Evolutionary conservation across 139 green algal species (phyloP), one percentile per base, ranked within the genome.

Genomic region (Micromonas commoda): DNA sequence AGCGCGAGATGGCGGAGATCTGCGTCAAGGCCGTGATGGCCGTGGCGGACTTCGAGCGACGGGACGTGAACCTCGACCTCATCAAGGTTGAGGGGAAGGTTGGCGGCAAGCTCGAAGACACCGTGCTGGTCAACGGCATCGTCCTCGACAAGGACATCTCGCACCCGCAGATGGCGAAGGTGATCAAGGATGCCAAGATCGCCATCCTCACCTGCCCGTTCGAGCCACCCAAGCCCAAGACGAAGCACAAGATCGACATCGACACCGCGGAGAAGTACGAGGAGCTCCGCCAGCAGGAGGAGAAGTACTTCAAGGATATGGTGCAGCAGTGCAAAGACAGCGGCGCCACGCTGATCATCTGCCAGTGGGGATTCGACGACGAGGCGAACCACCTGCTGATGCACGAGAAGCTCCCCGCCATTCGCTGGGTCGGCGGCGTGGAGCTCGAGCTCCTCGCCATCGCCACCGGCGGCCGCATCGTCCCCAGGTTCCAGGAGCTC

Each of bases 171-270:
- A 96, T 96, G 92, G 84, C 85, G 54, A 96, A 96, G 78, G 26
- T 87, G 23, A 87, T 96, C 35, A 78, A 91, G 9, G 86, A 98
- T 77, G 94, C 94, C 2, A 95, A 95, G 79, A 94, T 99, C 31
- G 96, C 96, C 61, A 98, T 99, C 82, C 87, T 99, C 19, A 99
- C 96, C 0, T 99, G 96, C 82, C 94, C 96, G 31, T 99, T 99
- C 83, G 96, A 99, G 91, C 93, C 96, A 0, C 96, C 96, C 9
- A 99, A 98, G 92, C 96, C 96, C 64, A 99, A 99, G 88, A 99
- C 94, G 67, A 99, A 99, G 91, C 96, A 99, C 87, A 99, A 99
- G 89, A 86, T 98, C 39, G 94, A 99, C 78, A 99, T 99, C 66
- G 91, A 97, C 89, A 94, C 85, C 13, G 96, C 97, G 53, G 93